These are phyloP conservation scores for Arxiozyma slooffiae DNA, from an alignment of 1,139 yeast genomes.

Conservation along the genomic window DNA sequence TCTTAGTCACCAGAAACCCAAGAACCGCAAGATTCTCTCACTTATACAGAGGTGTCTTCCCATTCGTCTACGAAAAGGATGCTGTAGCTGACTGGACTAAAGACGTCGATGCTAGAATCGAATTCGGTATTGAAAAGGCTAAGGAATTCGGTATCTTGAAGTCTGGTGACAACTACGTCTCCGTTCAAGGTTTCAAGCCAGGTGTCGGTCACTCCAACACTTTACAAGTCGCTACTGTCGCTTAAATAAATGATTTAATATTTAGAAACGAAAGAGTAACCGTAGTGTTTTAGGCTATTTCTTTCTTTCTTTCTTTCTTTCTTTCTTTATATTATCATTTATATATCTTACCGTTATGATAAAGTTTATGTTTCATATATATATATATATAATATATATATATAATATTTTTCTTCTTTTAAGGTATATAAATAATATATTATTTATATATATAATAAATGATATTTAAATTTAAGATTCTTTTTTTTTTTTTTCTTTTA, in stretches of 20 bases:
- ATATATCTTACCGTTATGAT: neutral
- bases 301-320: neutral
- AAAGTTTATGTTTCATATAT: neutral
- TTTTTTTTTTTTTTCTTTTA: too few relatives aligned
- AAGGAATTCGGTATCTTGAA: constrained; percentile 73
- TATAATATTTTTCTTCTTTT: too few relatives aligned
- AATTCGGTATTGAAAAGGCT: constrained; percentile 90
- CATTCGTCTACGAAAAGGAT: constrained; percentile 69
- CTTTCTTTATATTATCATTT: neutral
- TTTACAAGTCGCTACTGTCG: constrained; percentile 54
- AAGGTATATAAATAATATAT: too few relatives aligned
- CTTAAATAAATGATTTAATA: constrained; percentile 1
- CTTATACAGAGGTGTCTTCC: constrained; percentile 97
- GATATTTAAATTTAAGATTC: too few relatives aligned
- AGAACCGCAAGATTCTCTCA: constrained; percentile 91
- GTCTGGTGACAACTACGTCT: constrained; percentile 83
- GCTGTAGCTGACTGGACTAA: constrained; percentile 83
- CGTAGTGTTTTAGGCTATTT: too few relatives aligned
- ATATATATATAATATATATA: neutral
- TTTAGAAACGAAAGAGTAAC: too few relatives aligned
- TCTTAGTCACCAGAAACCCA: constrained; percentile 95
- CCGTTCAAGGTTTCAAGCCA: constrained; percentile 98
- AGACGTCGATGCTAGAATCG: constrained; percentile 91
- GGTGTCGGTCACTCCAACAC: constrained; percentile 99
- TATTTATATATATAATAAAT: neutral